Percentiles rank a stretch among this genome's conserved stretches.
Conservation (phyloP, 2,329 filamentous ascomycete species). For the Penicillium sp. region DNA sequence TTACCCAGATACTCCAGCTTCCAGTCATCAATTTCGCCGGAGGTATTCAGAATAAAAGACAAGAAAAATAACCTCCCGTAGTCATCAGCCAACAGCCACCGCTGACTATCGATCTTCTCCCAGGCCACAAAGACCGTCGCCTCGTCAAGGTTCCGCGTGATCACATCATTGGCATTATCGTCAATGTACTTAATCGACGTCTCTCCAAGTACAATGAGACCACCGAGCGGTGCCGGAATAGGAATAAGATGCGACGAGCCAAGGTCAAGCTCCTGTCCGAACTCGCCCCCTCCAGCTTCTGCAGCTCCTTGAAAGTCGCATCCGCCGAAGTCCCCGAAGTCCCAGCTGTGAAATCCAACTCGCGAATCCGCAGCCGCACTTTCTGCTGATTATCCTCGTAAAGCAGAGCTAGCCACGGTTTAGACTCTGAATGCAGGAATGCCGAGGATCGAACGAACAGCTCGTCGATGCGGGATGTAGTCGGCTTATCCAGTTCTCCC, state of each 20-base stretch:
- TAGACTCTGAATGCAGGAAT: conserved; percentile 58
- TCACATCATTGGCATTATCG: conserved; percentile 65
- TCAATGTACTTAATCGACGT: conserved; percentile 84
- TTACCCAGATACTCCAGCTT: conserved; percentile 64
- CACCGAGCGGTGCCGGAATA: conserved; percentile 60
- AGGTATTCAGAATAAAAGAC: conserved; percentile 66
- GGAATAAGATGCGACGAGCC: conserved; percentile 63
- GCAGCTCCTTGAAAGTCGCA: conserved; percentile 55
- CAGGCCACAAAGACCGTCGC: conserved; percentile 89
- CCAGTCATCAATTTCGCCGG: conserved; percentile 69
- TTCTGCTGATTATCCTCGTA: conserved; percentile 63
- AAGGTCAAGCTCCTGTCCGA: conserved; percentile 56
- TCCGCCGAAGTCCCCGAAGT: conserved; percentile 48
- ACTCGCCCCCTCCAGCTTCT: conserved; percentile 34
- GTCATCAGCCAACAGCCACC: conserved; percentile 88
- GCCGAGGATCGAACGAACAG: conserved; percentile 65
- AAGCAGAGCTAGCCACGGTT: conserved; percentile 63
- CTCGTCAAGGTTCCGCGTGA: conserved; percentile 65
- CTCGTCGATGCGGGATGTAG: conserved; percentile 63
- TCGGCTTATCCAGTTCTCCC: conserved; percentile 61
- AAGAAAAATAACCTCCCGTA: conserved; percentile 85
- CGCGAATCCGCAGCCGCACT: conserved; percentile 55
- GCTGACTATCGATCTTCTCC: conserved; percentile 76
- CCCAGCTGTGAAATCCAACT: conserved; percentile 53
- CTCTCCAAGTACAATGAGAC: conserved; percentile 73